Percentiles rank a stretch among this genome's conserved stretches.
These are phyloP conservation scores for Fomitopsis schrenkii DNA, from an alignment of 1,284 basidiomycete species.

Conservation along the genomic window DNA sequence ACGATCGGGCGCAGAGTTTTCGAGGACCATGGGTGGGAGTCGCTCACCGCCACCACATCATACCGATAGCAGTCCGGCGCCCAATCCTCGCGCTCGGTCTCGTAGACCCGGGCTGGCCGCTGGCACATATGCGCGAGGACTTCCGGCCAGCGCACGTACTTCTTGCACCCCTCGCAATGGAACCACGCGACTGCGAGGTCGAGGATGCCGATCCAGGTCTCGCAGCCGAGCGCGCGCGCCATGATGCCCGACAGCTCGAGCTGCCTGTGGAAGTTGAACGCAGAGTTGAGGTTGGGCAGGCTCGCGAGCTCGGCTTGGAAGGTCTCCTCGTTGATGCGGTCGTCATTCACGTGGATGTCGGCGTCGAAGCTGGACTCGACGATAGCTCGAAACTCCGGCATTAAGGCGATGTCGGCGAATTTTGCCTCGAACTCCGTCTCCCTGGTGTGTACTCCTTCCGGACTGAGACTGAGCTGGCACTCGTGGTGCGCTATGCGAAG, in stretches of 20 bases:
- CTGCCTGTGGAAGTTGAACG: not conserved
- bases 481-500: not conserved
- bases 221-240: not conserved
- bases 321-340: constrained; percentile 3
- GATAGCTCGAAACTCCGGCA: not conserved
- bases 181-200: constrained; percentile 6
- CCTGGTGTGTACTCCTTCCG: not conserved
- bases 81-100: not conserved
- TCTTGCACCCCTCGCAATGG: not conserved
- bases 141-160: not conserved
- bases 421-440: not conserved
- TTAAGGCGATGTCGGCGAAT: not conserved
- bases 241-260: not conserved
- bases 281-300: not conserved
- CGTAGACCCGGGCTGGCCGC: not conserved
- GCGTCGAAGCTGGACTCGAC: not conserved
- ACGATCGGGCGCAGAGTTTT: not conserved
- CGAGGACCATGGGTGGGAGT: not conserved
- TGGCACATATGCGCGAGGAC: constrained; percentile 4
- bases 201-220: not conserved
- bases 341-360: constrained; percentile 1
- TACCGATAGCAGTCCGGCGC: not conserved
- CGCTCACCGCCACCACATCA: not conserved
- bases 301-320: not conserved
- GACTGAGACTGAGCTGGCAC: not conserved